Percentiles rank a stretch among this genome's conserved stretches.
Evolutionary conservation across 306 rosid species (phyloP).

Genomic region (Echinosophora koreensis): DNA sequence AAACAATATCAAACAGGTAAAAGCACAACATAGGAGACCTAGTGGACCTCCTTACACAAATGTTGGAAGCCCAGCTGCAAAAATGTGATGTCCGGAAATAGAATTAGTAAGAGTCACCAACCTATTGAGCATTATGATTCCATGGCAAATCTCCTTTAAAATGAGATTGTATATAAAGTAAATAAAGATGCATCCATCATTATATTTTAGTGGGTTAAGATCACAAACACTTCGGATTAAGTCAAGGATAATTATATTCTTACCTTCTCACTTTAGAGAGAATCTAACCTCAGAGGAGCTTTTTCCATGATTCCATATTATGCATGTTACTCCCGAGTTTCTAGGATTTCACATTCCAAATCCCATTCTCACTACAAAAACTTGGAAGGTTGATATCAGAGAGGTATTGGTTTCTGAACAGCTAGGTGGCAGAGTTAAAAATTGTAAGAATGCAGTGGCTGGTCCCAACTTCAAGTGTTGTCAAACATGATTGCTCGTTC

Average conservation of each 20-base stretch:
- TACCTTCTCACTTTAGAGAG: no score
- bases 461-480: constrained; percentile 35
- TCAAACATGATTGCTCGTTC: constrained; percentile 33
- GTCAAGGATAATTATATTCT: no score
- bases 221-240: no score
- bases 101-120: not conserved
- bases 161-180: no score
- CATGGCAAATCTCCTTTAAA: not conserved
- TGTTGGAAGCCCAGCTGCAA: not conserved
- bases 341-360: constrained; percentile 8
- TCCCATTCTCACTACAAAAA: constrained; percentile 7
- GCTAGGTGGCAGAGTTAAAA: constrained; percentile 32
- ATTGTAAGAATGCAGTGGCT: constrained; percentile 24
- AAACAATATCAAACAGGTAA: not conserved
- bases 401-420: constrained; percentile 33
- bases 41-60: constrained; percentile 1
- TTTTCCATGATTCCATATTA: not conserved
- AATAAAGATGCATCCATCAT: no score
- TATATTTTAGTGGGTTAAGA: no score
- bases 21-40: constrained; percentile 15
- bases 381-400: constrained; percentile 18
- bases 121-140: not conserved
- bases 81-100: not conserved
- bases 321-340: not conserved
- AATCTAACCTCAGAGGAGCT: no score